Percentiles rank a stretch among this genome's conserved stretches.
These are phyloP conservation scores for Cyberlindnera saturnus DNA, from an alignment of 805 yeast species.

Conservation along the genomic window DNA sequence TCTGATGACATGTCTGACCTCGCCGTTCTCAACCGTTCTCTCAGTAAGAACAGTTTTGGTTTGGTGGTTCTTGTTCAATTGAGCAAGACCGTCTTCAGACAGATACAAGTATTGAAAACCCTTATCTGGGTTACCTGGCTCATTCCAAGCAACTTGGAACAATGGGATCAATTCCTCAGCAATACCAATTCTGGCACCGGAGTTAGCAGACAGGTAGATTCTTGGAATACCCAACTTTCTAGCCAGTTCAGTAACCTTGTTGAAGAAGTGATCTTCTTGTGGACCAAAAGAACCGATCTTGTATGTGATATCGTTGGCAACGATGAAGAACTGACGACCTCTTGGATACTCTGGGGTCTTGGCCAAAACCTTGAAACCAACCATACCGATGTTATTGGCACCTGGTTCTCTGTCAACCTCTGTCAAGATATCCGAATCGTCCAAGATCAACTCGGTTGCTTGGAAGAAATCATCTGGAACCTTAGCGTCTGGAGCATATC, in stretches of 20 bases:
- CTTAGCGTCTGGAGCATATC: constrained; percentile 45
- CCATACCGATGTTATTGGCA: constrained; percentile 94
- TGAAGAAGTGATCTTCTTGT: constrained; percentile 85
- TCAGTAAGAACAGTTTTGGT: constrained; percentile 65
- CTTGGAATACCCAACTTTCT: constrained; percentile 91
- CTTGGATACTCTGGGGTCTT: constrained; percentile 96
- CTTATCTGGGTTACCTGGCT: constrained; percentile 62
- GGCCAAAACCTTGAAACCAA: constrained; percentile 84
- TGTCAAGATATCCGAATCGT: constrained; percentile 71
- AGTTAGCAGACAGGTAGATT: constrained; percentile 92
- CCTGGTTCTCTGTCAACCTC: constrained; percentile 96
- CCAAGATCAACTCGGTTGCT: constrained; percentile 75
- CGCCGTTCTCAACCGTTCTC: constrained; percentile 76
- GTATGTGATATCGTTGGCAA: constrained; percentile 96
- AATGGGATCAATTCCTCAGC: constrained; percentile 92
- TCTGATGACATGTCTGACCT: constrained; percentile 72
- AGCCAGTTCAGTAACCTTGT: constrained; percentile 88
- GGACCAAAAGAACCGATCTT: constrained; percentile 99
- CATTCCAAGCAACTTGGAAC: constrained; percentile 91
- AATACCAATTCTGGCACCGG: constrained; percentile 98
- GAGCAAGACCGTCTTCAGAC: constrained; percentile 55
- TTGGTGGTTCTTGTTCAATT: constrained; percentile 54
- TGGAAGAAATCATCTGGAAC: constrained; percentile 74
- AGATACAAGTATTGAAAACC: constrained; percentile 90
- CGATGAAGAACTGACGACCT: constrained; percentile 88